Base-by-base conservation (phyloP, 106 monocot genomes). In the Cymbidium sinense region DNA sequence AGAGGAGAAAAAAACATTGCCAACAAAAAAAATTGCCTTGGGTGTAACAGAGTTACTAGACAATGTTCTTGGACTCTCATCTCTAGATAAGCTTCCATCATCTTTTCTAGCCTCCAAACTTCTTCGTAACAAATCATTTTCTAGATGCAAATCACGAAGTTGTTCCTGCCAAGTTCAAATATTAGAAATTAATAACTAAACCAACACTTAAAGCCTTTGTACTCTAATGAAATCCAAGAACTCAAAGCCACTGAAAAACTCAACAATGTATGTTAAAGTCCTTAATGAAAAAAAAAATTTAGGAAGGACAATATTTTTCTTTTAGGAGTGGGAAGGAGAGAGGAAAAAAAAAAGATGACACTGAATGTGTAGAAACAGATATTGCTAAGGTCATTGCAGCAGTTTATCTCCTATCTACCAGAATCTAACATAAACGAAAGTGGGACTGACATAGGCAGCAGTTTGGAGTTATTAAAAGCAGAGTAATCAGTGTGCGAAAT, bases 101-200 rank as follows among this genome's bases (percentile, higher is more conserved):
- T 34, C 54, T 43, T 78, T 78, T 76, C 79, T 86, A 21, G 50
- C 78, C 33, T 92, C 95, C 70, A 85, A 75, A 83, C 62, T 85
- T 86, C 62, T 95, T 76, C 74, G 90, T n/a, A 90, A 80, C 21
- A 83, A 89, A 30, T 77, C 78, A 85, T 90, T 95, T 54, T 95
- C 89, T 72, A 86, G 89, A 70, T 82, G 88, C 34, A 95, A 74
- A 75, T 86, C 92, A 74, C 72, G 88, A 77, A 95, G 81, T 84
- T 92, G 90, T 25, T 85, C 88, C 95, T 95, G 80, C 44, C 35
- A 76, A 43, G 6, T 35, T 43, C 12, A 77, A 65, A 67, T 37
- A 70, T 51, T 28, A 77, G 20, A 8, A 43, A 50, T 50, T 74
- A 27, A 73, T 41, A 44, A 28, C 36, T 31, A 67, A 52, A 50